Evolutionary conservation across 345 rosid species (phyloP), one percentile per base, ranked within the genome.

Genomic region (Hibiscus syriacus): DNA sequence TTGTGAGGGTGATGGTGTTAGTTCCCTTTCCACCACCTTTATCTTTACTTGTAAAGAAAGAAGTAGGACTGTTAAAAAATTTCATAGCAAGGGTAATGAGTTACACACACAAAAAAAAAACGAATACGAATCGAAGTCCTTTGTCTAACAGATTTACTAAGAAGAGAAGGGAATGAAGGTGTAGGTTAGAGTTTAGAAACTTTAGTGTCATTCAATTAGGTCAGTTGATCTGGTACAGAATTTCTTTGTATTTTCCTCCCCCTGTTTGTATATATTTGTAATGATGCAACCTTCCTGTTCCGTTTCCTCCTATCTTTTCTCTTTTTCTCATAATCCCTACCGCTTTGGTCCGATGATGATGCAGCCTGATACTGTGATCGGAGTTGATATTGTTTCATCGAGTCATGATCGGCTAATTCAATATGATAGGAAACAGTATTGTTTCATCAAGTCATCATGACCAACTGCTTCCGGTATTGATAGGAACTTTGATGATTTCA

Each of bases 21-120:
- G 79, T 84, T 86, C 87, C 76, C 73, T 81, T 86, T 79, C 97
- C 86, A 77, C 83, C 88, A 78, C 83, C 83, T 77, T 79, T 74
- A 72, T 64, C 69, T 77, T 78, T 36, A 80, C 81, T 52, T 89
- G 96, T 93, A 90, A 89, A 93, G 83, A 81, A 78, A n/a, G n/a
- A n/a, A 86, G 87, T 80, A 87, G 81, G 81, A 38, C 58, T 70
- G 43, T 64, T 45, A 20, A 79, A 75, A 75, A 65, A 62, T n/a
- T n/a, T n/a, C n/a, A n/a, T n/a, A n/a, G n/a, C n/a, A n/a, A n/a
- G n/a, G n/a, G n/a, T n/a, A n/a, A n/a, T n/a, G n/a, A n/a, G n/a
- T n/a, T n/a, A n/a, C n/a, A n/a, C n/a, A n/a, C n/a, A n/a, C n/a
- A n/a, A n/a, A n/a, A n/a, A n/a, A n/a, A n/a, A n/a, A n/a, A n/a